Conservation (phyloP, 2,329 filamentous ascomycete species). For the Trichoderma breve region DNA sequence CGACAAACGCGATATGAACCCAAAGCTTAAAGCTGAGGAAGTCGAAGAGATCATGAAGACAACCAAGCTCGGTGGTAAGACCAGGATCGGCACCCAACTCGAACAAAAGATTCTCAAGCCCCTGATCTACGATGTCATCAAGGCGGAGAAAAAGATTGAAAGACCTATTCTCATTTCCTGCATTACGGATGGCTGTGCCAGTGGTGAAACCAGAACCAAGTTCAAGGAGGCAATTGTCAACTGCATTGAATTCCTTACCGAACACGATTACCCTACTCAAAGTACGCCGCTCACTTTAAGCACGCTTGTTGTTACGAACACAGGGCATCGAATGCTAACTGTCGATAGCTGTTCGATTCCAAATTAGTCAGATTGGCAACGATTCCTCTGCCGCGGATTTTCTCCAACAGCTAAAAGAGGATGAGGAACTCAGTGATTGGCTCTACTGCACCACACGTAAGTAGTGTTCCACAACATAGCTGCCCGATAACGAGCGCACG, state of each 20-base stretch:
- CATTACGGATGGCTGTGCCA: constrained; percentile 14
- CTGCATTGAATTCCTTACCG: neutral
- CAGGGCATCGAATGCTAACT: neutral
- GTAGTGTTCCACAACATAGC: neutral
- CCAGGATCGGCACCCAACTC: constrained; percentile 3
- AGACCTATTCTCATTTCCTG: constrained; percentile 13
- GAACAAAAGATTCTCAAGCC: constrained; percentile 13
- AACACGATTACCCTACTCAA: neutral
- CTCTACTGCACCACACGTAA: constrained; percentile 17
- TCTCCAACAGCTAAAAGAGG: neutral
- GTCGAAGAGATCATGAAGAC: neutral
- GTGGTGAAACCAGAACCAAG: neutral
- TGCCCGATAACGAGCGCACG: neutral
- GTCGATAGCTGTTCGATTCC: constrained; percentile 4
- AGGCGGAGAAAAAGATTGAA: neutral
- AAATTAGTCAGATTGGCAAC: constrained; percentile 16
- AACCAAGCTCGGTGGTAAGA: neutral
- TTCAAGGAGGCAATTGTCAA: neutral
- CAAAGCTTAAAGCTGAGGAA: neutral
- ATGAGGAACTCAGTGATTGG: neutral
- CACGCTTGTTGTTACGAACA: neutral
- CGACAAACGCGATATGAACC: neutral
- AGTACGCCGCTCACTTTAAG: neutral
- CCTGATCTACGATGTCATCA: constrained; percentile 1
- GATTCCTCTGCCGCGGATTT: neutral